These are phyloP conservation scores for Cercospora canescens DNA, from an alignment of 2,329 filamentous ascomycete genomes.

Conservation along the genomic window DNA sequence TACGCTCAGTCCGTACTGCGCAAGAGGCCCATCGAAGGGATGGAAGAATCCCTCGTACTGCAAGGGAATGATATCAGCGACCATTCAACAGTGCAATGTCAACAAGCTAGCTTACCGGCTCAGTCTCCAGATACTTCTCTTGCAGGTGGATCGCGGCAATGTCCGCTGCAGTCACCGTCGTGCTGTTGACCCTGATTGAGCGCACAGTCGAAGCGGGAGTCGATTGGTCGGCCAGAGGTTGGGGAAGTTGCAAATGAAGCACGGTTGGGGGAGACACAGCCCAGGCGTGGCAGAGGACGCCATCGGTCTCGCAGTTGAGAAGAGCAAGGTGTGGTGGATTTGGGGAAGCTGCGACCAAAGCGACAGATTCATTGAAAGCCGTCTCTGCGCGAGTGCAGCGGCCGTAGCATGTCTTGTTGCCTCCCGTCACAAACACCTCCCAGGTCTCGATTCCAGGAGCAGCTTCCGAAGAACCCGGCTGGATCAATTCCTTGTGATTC, in stretches of 20 bases:
- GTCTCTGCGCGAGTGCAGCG: slow-evolving; percentile 64
- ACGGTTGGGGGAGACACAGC: slow-evolving; percentile 63
- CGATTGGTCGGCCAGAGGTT: slow-evolving; percentile 61
- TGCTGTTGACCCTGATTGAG: slow-evolving; percentile 67
- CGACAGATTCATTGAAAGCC: slow-evolving; percentile 54
- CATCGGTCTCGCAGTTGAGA: slow-evolving; percentile 73
- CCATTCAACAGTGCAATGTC: too few species aligned
- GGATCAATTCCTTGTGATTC: slow-evolving; percentile 71
- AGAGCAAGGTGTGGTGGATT: slow-evolving; percentile 66
- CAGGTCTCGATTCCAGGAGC: slow-evolving; percentile 67
- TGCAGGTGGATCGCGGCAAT: slow-evolving; percentile 63
- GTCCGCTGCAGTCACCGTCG: slow-evolving; percentile 64
- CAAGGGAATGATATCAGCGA: background rate
- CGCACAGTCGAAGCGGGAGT: slow-evolving; percentile 65
- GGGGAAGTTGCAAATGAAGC: slow-evolving; percentile 64
- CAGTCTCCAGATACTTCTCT: slow-evolving; percentile 54
- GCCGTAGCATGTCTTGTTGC: slow-evolving; percentile 78
- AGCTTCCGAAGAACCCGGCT: slow-evolving; percentile 59
- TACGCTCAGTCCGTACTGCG: slow-evolving; percentile 61
- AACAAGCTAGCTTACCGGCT: slow-evolving; percentile 33
- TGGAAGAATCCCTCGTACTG: slow-evolving; percentile 69
- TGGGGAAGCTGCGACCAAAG: slow-evolving; percentile 60
- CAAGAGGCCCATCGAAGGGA: slow-evolving; percentile 69
- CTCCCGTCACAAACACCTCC: slow-evolving; percentile 72
- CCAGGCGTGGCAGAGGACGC: slow-evolving; percentile 75